Conservation (phyloP, 164 flowering plant genomes). For the Aristolochia californica region DNA sequence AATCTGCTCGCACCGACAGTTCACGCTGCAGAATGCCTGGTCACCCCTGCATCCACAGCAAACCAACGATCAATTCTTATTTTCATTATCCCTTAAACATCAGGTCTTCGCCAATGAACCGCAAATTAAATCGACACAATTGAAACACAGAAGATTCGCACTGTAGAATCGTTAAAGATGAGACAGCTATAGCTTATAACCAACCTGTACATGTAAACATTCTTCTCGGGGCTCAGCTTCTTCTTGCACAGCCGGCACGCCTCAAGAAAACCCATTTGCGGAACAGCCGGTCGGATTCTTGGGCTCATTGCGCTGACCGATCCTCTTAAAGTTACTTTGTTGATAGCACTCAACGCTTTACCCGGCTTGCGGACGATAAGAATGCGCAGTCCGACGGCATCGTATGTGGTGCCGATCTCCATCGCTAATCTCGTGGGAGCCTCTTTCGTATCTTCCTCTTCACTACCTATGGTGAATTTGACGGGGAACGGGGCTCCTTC, state of each 20-base stretch:
- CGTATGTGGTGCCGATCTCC: background rate
- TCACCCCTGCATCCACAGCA: slow-evolving; percentile 58
- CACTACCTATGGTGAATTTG: background rate
- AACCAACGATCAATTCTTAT: too few species aligned
- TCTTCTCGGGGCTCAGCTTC: slow-evolving; percentile 27
- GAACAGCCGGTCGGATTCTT: background rate
- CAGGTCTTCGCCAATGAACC: too few species aligned
- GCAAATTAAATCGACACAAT: too few species aligned
- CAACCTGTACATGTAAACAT: slow-evolving; percentile 48
- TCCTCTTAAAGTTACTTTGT: slow-evolving; percentile 14
- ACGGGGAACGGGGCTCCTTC: too few species aligned
- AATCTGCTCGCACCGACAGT: slow-evolving; percentile 40
- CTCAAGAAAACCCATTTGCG: slow-evolving; percentile 29
- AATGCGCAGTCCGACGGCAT: slow-evolving; percentile 23
- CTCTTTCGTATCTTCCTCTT: background rate
- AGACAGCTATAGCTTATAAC: too few species aligned
- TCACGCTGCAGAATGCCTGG: slow-evolving; percentile 44
- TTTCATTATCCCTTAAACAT: too few species aligned
- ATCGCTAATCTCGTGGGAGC: background rate
- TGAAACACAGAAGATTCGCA: too few species aligned
- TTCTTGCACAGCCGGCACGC: slow-evolving; percentile 42
- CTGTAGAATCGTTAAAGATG: too few species aligned
- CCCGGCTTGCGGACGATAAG: slow-evolving; percentile 16
- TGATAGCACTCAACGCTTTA: slow-evolving; percentile 12
- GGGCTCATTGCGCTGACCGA: background rate